These are phyloP conservation scores for Lathyrus oleraceus DNA, from an alignment of 306 rosid species.

Conservation along the genomic window DNA sequence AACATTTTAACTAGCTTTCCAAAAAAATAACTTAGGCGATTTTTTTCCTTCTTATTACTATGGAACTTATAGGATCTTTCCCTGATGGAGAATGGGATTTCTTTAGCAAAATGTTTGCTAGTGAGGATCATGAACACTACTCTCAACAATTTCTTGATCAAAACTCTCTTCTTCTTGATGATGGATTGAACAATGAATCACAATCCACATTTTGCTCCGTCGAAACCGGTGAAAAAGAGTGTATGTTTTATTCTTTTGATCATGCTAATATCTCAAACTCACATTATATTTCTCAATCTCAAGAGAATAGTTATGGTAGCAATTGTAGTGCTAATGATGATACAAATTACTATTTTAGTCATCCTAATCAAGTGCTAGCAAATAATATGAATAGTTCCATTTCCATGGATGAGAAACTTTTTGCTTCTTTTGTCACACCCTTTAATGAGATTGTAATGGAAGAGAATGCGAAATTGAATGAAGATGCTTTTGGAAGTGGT, in stretches of 20 bases:
- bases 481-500: conserved; percentile 31
- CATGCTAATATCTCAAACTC: conserved; percentile 48
- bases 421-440: conserved; percentile 44
- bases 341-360: conserved; percentile 35
- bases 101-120: conserved; percentile 47
- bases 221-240: conserved; percentile 38
- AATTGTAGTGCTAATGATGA: conserved; percentile 32
- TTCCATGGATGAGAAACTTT: conserved; percentile 36
- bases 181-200: conserved; percentile 43
- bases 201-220: conserved; percentile 38
- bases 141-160: conserved; percentile 53
- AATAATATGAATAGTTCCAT: not conserved
- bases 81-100: conserved; percentile 74
- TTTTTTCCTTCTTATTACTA: conserved; percentile 20
- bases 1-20: conserved; percentile 31
- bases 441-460: conserved; percentile 45
- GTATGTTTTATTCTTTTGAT: conserved; percentile 54
- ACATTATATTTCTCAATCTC: conserved; percentile 55
- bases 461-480: conserved; percentile 41
- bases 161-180: conserved; percentile 43
- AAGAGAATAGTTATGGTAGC: conserved; percentile 52
- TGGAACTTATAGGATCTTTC: conserved; percentile 72
- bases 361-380: conserved; percentile 28
- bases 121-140: conserved; percentile 53
- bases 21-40: not conserved